Evolutionary conservation across 768 basidiomycete species (phyloP), one percentile per base, ranked within the genome.

Genomic region (Tremella yokohamensis): DNA sequence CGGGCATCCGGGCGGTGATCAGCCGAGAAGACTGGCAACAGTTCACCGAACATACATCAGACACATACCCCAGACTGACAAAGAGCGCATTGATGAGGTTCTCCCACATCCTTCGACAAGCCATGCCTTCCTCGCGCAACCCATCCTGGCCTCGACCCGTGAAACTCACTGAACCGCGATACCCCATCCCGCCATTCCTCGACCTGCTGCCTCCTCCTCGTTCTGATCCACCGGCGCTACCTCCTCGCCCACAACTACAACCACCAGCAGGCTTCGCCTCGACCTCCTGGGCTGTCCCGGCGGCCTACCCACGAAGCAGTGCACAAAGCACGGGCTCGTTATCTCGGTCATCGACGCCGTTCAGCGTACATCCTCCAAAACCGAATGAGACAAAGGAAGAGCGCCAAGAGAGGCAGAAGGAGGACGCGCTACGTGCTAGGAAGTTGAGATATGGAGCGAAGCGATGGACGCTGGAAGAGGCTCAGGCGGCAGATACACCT

Each of bases 251-350:
- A 16, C n/a, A 16, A 45, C 42, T 45, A 8, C 22, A n/a, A 8
- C 42, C 42, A 45, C 42, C 42, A 45, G n/a, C n/a, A 45, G 42
- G 42, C n/a, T 45, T 45, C 42, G 22, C 42, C 4, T 45, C 42
- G n/a, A 45, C 42, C 15, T 45, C 42, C 4, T 45, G 22, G n/a
- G n/a, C 42, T 16, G 42, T 61, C 11, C 56, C 57, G 2, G 65
- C 65, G 4, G 65, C 65, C n/a, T 64, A 67, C 48, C 62, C 65
- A 1, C 34, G 65, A 2, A 15, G 34, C 4, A 57, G 52, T 34
- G 15, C 4, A 15, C 48, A 58, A 8, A 34, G 50, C 2, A 48
- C 37, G 19, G 65, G 65, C 1, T 24, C 20, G 11, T 50, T 61
- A 8, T 20, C 22, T n/a, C 38, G 65, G 18, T 51, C 49, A 24